Conservation (phyloP, 768 basidiomycete species). For the Lentinula detonsa region DNA sequence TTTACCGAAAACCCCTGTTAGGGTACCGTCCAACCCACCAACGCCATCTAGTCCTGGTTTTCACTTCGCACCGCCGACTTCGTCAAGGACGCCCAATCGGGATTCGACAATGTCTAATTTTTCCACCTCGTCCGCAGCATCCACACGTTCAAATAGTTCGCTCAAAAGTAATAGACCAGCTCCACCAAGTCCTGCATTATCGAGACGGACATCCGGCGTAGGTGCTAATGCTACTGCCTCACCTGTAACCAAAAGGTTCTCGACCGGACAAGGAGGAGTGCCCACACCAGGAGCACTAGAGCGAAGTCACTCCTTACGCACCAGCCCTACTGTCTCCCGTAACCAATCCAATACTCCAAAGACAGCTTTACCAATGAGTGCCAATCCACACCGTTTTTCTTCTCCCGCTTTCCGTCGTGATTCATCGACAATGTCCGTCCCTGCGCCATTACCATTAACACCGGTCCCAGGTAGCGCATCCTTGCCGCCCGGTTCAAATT, state of each 20-base stretch:
- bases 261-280: neutral
- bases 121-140: neutral
- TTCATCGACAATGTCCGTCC: slow-evolving; percentile 1
- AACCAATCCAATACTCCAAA: neutral
- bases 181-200: slow-evolving; percentile 1
- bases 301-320: neutral
- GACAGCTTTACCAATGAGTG: neutral
- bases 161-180: neutral
- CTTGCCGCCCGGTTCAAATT: neutral
- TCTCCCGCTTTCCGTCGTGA: slow-evolving; percentile 2
- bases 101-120: slow-evolving; percentile 5
- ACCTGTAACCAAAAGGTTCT: slow-evolving; percentile 1
- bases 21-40: neutral
- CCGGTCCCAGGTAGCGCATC: neutral
- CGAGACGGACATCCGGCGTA: neutral
- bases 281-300: neutral
- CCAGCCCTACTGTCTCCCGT: neutral
- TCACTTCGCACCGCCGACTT: neutral
- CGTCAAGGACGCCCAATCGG: neutral
- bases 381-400: neutral
- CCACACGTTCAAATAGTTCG: neutral
- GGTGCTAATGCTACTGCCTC: neutral
- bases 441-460: neutral
- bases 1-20: neutral
- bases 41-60: slow-evolving; percentile 6